Conservation (phyloP, 192 early-diverging fungal species). For the Jimgerdemannia flammicorona region DNA sequence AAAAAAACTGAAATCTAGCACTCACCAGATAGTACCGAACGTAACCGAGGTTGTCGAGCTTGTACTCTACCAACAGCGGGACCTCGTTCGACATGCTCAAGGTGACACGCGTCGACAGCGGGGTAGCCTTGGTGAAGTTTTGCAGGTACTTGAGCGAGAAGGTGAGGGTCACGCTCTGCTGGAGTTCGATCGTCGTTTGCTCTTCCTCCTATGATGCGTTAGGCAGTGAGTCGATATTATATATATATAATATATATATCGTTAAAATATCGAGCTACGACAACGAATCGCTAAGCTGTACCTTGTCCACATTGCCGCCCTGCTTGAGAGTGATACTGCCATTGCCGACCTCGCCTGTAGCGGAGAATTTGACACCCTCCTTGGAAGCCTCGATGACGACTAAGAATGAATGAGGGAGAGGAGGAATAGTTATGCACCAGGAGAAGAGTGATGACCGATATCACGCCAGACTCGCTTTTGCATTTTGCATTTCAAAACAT, state of each 20-base stretch:
- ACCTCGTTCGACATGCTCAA: constrained; percentile 83
- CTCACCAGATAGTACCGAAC: constrained; percentile 86
- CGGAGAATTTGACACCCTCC: constrained; percentile 88
- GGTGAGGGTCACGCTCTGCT: constrained; percentile 75
- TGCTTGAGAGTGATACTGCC: constrained; percentile 83
- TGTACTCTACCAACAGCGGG: constrained; percentile 93
- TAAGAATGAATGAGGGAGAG: constrained; percentile 1
- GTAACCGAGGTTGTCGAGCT: constrained; percentile 83
- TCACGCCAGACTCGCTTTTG: not conserved
- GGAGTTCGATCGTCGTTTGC: constrained; percentile 74
- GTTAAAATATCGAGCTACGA: not conserved
- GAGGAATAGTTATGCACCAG: constrained; percentile 5
- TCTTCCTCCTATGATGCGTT: constrained; percentile 25
- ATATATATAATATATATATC: not conserved
- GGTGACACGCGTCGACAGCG: constrained; percentile 71
- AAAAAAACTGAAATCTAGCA: constrained; percentile 57
- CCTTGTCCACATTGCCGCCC: constrained; percentile 69
- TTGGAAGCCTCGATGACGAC: constrained; percentile 90
- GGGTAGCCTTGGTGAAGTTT: constrained; percentile 95
- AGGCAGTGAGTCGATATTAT: not conserved
- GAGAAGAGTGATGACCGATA: not conserved
- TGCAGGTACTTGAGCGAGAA: constrained; percentile 93
- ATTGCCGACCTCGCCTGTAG: constrained; percentile 83
- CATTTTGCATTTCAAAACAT: constrained; percentile 48
- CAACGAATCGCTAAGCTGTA: constrained; percentile 8